A percentile compares a stretch with the other conserved stretches of the same genome.
Conservation (phyloP, 371 early-diverging fungal genomes). For the Mortierella sp. region DNA sequence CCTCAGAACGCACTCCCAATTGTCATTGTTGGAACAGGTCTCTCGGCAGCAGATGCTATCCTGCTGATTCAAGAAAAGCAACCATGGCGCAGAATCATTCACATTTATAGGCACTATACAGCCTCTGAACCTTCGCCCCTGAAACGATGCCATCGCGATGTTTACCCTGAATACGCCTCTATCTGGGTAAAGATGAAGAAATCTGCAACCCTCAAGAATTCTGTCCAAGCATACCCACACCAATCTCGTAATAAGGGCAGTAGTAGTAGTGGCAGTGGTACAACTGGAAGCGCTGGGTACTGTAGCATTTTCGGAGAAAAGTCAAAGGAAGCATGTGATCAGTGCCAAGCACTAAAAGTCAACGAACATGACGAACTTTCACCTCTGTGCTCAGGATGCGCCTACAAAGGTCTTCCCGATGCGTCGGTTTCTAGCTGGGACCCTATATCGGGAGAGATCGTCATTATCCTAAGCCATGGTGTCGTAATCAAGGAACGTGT, state of each 20-base stretch:
- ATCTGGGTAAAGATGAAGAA: slow-evolving; percentile 50
- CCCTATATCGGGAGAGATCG: slow-evolving; percentile 29
- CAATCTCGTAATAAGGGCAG: background rate
- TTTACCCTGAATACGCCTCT: slow-evolving; percentile 55
- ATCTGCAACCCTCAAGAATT: slow-evolving; percentile 41
- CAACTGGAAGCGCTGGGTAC: background rate
- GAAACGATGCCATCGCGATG: slow-evolving; percentile 49
- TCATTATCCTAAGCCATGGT: slow-evolving; percentile 40
- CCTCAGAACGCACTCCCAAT: slow-evolving; percentile 12
- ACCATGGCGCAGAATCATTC: slow-evolving; percentile 47
- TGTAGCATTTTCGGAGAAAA: slow-evolving; percentile 8
- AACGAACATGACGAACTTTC: background rate
- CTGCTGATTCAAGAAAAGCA: slow-evolving; percentile 48
- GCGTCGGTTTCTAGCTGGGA: slow-evolving; percentile 39
- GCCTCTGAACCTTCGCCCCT: slow-evolving; percentile 52
- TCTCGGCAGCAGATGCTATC: slow-evolving; percentile 57
- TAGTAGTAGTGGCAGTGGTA: background rate
- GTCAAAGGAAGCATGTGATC: background rate
- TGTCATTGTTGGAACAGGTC: slow-evolving; percentile 57
- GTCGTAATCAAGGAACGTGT: slow-evolving; percentile 36
- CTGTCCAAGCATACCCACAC: slow-evolving; percentile 21
- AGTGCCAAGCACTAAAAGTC: slow-evolving; percentile 6
- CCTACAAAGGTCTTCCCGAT: slow-evolving; percentile 49
- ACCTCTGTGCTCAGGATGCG: slow-evolving; percentile 28
- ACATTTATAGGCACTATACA: slow-evolving; percentile 47